These are phyloP conservation scores for Phyllosticta citrichinensis DNA, from an alignment of 2,329 filamentous ascomycete genomes.

Conservation along the genomic window DNA sequence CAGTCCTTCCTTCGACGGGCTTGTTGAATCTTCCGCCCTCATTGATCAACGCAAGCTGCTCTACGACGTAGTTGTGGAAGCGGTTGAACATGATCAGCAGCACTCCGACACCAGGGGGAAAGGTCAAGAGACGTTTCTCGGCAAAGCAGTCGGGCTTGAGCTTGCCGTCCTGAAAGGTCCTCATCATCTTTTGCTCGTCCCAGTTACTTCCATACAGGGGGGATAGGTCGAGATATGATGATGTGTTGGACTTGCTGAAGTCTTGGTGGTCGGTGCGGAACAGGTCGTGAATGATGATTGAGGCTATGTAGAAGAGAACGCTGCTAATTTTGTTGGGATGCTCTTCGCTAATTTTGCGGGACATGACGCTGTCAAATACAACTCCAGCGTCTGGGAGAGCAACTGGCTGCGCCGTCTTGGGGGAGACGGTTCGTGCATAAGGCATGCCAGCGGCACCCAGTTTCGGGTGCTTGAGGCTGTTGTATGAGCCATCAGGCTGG, in stretches of 20 bases:
- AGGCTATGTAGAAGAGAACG: slow-evolving; percentile 65
- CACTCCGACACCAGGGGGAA: slow-evolving; percentile 59
- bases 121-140: slow-evolving; percentile 53
- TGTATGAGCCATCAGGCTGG: slow-evolving; percentile 40
- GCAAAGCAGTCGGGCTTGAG: slow-evolving; percentile 63
- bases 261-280: slow-evolving; percentile 57
- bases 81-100: slow-evolving; percentile 58
- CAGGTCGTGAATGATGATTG: slow-evolving; percentile 53
- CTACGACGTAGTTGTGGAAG: slow-evolving; percentile 81
- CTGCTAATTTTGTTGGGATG: slow-evolving; percentile 66
- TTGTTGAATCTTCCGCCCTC: slow-evolving; percentile 68
- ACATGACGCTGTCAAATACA: slow-evolving; percentile 59
- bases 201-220: slow-evolving; percentile 65
- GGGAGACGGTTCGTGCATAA: slow-evolving; percentile 58
- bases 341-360: slow-evolving; percentile 49
- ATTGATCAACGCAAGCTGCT: slow-evolving; percentile 74
- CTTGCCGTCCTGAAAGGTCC: slow-evolving; percentile 55
- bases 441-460: slow-evolving; percentile 56
- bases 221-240: slow-evolving; percentile 64
- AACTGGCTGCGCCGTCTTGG: slow-evolving; percentile 46
- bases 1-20: slow-evolving; percentile 31
- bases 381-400: slow-evolving; percentile 55
- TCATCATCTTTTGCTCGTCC: slow-evolving; percentile 54
- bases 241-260: slow-evolving; percentile 54
- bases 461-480: slow-evolving; percentile 52